Conservation (phyloP, 1,284 basidiomycete species). For the Gymnopus androsaceus region DNA sequence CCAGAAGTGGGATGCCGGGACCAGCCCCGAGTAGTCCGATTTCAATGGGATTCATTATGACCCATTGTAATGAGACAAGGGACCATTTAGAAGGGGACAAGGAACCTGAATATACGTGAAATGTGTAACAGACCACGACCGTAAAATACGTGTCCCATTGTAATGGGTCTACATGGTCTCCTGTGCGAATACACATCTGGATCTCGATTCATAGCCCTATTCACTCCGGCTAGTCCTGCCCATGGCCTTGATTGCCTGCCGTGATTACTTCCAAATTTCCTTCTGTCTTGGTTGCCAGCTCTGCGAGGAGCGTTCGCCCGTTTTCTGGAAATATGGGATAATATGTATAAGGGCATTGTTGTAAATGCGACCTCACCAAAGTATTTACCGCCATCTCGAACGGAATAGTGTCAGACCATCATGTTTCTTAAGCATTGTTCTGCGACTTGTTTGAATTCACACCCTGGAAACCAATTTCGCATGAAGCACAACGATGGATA, state of each 20-base stretch:
- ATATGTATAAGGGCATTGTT: background rate
- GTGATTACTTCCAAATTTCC: background rate
- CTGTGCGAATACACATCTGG: background rate
- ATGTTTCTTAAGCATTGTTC: background rate
- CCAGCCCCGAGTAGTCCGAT: too few species aligned
- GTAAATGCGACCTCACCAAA: background rate
- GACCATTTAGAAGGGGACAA: too few species aligned
- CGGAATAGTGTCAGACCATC: background rate
- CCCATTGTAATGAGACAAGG: too few species aligned
- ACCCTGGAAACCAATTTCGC: constrained; percentile 15
- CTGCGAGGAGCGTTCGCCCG: background rate
- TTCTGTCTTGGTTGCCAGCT: background rate
- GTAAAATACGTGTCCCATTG: too few species aligned
- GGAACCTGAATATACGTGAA: too few species aligned
- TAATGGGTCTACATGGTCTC: too few species aligned
- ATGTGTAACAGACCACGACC: too few species aligned
- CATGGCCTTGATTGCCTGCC: constrained; percentile 8
- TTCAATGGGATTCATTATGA: too few species aligned
- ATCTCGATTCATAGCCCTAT: constrained; percentile 8
- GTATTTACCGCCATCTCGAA: constrained; percentile 5
- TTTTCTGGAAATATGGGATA: background rate
- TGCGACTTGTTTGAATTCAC: background rate
- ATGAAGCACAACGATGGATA: constrained; percentile 10
- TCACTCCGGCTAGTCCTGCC: background rate
- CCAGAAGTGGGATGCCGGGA: too few species aligned